Conservation (phyloP, 306 rosid genomes). For the Vachellia collinsii region DNA sequence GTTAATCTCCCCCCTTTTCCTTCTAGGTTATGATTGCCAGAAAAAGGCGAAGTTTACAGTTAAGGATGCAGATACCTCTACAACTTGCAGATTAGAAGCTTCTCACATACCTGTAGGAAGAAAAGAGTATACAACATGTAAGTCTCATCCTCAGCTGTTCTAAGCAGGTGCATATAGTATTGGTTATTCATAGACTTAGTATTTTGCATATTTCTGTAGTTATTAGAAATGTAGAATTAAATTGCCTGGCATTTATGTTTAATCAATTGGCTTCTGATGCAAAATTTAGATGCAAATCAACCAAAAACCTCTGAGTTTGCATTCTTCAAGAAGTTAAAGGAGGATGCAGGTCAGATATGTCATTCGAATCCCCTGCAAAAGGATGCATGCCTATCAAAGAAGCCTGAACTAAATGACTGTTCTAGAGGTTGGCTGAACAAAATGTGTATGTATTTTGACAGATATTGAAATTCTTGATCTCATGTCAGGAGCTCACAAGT, state of each 20-base stretch:
- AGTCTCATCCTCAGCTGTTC: slow-evolving; percentile 12
- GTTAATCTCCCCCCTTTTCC: neutral
- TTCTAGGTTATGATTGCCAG: slow-evolving; percentile 35
- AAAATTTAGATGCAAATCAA: slow-evolving; percentile 42
- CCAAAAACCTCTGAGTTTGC: slow-evolving; percentile 88
- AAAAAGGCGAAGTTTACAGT: slow-evolving; percentile 39
- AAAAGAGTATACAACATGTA: slow-evolving; percentile 26
- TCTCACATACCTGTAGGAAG: slow-evolving; percentile 33
- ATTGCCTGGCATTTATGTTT: slow-evolving; percentile 17
- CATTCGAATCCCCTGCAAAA: slow-evolving; percentile 34
- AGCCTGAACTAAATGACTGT: slow-evolving; percentile 39
- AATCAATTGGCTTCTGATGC: slow-evolving; percentile 29
- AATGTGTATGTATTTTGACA: slow-evolving; percentile 7
- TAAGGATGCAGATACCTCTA: slow-evolving; percentile 34
- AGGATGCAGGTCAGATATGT: slow-evolving; percentile 47
- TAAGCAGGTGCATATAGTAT: slow-evolving; percentile 8
- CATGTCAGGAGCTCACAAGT: neutral
- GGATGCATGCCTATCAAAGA: slow-evolving; percentile 36
- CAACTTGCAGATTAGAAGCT: slow-evolving; percentile 19
- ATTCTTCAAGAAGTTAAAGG: slow-evolving; percentile 76
- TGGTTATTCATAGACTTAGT: neutral
- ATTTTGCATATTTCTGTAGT: neutral
- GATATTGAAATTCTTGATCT: neutral
- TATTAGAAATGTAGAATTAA: slow-evolving; percentile 15
- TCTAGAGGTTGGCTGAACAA: slow-evolving; percentile 48